Conservation (phyloP, 2,329 filamentous ascomycete species). For the Botrytis hyacinthi region DNA sequence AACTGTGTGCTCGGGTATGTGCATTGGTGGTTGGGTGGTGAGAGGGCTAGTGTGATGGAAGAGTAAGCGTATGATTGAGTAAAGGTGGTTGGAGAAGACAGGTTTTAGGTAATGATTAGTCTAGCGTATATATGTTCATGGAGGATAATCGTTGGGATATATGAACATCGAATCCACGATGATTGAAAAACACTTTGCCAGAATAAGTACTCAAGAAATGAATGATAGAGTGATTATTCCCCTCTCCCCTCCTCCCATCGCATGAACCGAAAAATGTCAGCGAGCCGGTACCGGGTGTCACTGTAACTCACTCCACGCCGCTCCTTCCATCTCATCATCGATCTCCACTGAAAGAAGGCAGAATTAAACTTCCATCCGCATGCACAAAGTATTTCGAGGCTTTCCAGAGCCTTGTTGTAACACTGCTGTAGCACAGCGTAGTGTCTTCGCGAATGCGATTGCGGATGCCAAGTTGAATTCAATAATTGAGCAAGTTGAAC, state of each 20-base stretch:
- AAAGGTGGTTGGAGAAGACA: not conserved
- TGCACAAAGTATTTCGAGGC: not conserved
- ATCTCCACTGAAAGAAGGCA: slow-evolving; percentile 11
- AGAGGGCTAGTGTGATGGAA: not conserved
- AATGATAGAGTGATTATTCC: not conserved
- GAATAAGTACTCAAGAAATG: not conserved
- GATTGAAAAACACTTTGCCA: not conserved
- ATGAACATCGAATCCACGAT: not conserved
- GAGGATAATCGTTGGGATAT: not conserved
- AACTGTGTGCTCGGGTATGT: not conserved
- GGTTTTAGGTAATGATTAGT: not conserved
- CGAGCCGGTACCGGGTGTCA: not conserved
- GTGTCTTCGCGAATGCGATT: not conserved
- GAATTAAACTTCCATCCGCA: not conserved
- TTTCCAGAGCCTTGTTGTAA: not conserved
- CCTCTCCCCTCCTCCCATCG: not conserved
- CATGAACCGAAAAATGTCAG: not conserved
- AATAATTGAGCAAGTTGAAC: not conserved
- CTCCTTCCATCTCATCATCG: not conserved
- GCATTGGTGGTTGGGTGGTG: not conserved
- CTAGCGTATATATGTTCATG: not conserved
- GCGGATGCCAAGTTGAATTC: not conserved
- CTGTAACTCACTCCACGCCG: not conserved
- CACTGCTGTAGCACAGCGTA: not conserved
- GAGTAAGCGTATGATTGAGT: not conserved